phyloP scores from a whole-genome alignment of 768 basidiomycete genomes.

The Naganishia kalamii region DNA sequence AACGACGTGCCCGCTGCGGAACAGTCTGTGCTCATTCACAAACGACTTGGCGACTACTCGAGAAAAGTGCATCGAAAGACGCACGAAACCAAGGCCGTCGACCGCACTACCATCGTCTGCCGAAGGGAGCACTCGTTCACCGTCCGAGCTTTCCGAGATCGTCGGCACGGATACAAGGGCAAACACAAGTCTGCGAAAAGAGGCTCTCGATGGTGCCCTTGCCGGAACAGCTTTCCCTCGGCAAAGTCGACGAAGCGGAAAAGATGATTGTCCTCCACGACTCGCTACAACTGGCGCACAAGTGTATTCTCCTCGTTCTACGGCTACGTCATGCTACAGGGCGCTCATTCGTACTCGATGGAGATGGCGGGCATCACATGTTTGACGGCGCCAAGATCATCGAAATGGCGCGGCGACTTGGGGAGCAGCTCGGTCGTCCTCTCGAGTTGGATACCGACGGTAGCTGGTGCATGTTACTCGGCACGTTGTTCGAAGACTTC shows the following conservation, averaged over 20 bases:
- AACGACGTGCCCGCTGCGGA: conserved; percentile 73
- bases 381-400: conserved; percentile 93
- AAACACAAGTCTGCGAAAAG: conserved; percentile 99
- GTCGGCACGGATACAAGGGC: conserved; percentile 98
- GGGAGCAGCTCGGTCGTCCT: conserved; percentile 94
- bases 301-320: conserved; percentile 99
- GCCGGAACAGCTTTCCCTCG: conserved; percentile 65
- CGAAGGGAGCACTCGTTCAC: conserved; percentile 98
- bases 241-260: conserved; percentile 91
- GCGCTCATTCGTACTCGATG: conserved; percentile 99
- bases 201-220: conserved; percentile 73
- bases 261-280: conserved; percentile 99
- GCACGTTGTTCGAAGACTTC: conserved; percentile 96
- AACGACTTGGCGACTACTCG: conserved; percentile 96
- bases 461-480: conserved; percentile 99
- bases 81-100: conserved; percentile 93
- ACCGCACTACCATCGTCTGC: conserved; percentile 88
- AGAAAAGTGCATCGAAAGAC: conserved; percentile 97
- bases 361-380: conserved; percentile 99
- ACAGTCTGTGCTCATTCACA: conserved; percentile 86
- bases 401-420: conserved; percentile 93
- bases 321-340: conserved; percentile 99
- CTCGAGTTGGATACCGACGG: conserved; percentile 97
- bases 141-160: conserved; percentile 90
- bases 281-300: conserved; percentile 96